These are phyloP conservation scores for Venturia nashicola DNA, from an alignment of 2,329 filamentous ascomycete genomes.

Conservation along the genomic window DNA sequence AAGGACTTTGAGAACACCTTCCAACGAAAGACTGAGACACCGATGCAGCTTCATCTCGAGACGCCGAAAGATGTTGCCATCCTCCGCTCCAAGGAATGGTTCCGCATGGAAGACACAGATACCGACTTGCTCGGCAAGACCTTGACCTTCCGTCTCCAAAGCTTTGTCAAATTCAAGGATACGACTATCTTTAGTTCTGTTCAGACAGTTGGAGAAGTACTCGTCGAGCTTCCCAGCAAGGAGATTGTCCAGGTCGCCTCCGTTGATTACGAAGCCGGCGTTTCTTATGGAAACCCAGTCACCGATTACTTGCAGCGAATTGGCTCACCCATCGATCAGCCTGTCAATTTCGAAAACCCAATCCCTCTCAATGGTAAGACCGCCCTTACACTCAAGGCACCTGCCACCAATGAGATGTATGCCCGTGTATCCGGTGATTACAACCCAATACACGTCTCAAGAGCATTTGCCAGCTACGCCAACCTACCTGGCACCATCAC, in stretches of 20 bases:
- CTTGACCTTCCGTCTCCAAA: slow-evolving; percentile 89
- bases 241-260: slow-evolving; percentile 96
- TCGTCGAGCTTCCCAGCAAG: slow-evolving; percentile 90
- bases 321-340: slow-evolving; percentile 87
- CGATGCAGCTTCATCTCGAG: slow-evolving; percentile 80
- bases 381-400: slow-evolving; percentile 76
- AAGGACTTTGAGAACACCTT: slow-evolving; percentile 96
- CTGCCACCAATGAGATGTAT: slow-evolving; percentile 94
- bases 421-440: slow-evolving; percentile 95
- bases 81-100: slow-evolving; percentile 95
- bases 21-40: slow-evolving; percentile 91
- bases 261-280: slow-evolving; percentile 85
- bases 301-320: slow-evolving; percentile 90
- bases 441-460: slow-evolving; percentile 97
- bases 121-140: slow-evolving; percentile 87
- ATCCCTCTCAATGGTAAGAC: slow-evolving; percentile 92
- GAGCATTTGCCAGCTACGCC: slow-evolving; percentile 91
- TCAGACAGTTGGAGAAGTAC: slow-evolving; percentile 81
- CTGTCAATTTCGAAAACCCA: slow-evolving; percentile 91
- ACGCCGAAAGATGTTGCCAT: slow-evolving; percentile 89
- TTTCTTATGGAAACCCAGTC: slow-evolving; percentile 90
- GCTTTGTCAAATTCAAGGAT: slow-evolving; percentile 87
- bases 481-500: slow-evolving; percentile 95
- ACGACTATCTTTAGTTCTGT: slow-evolving; percentile 83
- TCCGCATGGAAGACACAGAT: slow-evolving; percentile 72